phyloP scores from a whole-genome alignment of 2,329 filamentous ascomycete genomes.

The Cucurbitaria berberidis region DNA sequence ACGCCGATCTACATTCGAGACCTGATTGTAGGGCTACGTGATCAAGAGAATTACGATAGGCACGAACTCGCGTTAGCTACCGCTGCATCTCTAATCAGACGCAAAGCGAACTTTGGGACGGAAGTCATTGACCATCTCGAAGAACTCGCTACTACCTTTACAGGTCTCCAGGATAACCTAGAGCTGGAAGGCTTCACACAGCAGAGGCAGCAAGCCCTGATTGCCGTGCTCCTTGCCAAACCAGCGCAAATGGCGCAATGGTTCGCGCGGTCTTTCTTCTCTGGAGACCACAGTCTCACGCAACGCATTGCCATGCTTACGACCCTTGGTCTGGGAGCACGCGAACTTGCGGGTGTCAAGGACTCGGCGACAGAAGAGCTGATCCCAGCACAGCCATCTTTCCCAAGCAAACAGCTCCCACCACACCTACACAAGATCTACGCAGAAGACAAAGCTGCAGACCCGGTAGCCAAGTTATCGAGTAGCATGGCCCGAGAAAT shows the following conservation, averaged over 20 bases:
- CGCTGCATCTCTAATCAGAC: constrained; percentile 79
- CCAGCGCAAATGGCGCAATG: constrained; percentile 80
- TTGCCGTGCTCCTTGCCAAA: constrained; percentile 78
- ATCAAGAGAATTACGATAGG: constrained; percentile 82
- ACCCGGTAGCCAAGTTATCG: constrained; percentile 72
- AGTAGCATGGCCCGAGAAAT: constrained; percentile 72
- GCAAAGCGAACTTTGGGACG: constrained; percentile 85
- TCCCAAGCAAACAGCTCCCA: constrained; percentile 83
- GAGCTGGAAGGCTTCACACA: constrained; percentile 76
- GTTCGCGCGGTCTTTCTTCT: constrained; percentile 85
- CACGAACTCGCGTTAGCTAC: constrained; percentile 80
- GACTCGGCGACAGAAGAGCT: constrained; percentile 56
- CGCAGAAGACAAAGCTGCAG: constrained; percentile 51
- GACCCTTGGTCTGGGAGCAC: constrained; percentile 78
- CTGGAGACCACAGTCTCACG: constrained; percentile 86
- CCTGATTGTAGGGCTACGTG: constrained; percentile 77
- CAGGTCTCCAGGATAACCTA: constrained; percentile 84
- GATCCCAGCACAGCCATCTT: constrained; percentile 56
- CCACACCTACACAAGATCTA: constrained; percentile 76
- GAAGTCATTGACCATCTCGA: constrained; percentile 85
- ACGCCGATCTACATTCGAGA: constrained; percentile 91
- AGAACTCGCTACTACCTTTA: constrained; percentile 76
- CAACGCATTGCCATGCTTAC: constrained; percentile 84
- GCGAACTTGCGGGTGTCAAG: constrained; percentile 83
- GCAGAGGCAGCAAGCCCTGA: constrained; percentile 77